These are phyloP conservation scores for Musa beccarii DNA, from an alignment of 176 grass and related monocot genomes.

Conservation along the genomic window DNA sequence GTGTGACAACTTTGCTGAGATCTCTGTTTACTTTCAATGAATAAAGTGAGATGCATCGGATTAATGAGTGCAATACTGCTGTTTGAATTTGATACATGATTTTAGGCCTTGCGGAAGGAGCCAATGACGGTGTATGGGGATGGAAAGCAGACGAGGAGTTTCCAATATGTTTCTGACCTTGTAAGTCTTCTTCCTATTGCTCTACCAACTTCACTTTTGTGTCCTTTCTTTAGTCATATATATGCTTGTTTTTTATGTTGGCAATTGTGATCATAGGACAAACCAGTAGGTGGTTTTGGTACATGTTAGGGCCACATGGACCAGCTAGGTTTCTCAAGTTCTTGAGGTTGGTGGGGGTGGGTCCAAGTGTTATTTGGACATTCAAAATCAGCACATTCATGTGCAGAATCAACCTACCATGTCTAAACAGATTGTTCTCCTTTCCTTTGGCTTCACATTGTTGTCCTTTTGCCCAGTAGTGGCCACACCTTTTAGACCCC, in stretches of 20 bases:
- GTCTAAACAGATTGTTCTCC: no score
- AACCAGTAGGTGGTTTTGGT: no score
- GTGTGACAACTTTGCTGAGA: neutral
- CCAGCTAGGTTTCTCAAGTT: no score
- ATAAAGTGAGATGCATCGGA: neutral
- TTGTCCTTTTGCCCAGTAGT: no score
- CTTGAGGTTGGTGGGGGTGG: no score
- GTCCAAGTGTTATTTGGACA: no score
- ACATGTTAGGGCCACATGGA: no score
- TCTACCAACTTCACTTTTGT: neutral
- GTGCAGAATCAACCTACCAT: no score
- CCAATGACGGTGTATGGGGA: conserved; percentile 95
- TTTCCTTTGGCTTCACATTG: no score
- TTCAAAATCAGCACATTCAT: no score
- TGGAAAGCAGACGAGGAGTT: conserved; percentile 97
- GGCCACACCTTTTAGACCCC: no score
- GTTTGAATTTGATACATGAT: neutral
- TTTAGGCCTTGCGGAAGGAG: conserved; percentile 86
- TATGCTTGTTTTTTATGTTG: neutral
- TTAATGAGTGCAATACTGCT: neutral
- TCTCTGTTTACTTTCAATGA: neutral
- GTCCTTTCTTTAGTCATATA: neutral
- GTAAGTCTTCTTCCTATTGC: conserved; percentile 29
- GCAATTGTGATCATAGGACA: no score
- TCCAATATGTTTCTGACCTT: conserved; percentile 97